phyloP scores from a whole-genome alignment of 192 early-diverging fungal genomes.

The Funneliformis geosporum region DNA sequence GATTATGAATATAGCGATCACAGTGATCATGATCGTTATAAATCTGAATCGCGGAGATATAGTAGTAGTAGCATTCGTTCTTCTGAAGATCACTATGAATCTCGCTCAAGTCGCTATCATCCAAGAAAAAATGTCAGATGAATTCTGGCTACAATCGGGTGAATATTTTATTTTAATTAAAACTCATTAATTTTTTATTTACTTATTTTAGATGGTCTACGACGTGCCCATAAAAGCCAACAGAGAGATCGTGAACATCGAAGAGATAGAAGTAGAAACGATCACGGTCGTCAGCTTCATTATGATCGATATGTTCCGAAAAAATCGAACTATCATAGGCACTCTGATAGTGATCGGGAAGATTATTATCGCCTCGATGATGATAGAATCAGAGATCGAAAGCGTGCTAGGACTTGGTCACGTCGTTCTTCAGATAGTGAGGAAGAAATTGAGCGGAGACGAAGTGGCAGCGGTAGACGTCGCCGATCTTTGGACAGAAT shows the following conservation, averaged over 20 bases:
- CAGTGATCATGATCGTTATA: background rate
- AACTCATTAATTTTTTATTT: no score
- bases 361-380: background rate
- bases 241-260: slow-evolving; percentile 14
- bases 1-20: background rate
- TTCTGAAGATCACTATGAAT: slow-evolving; percentile 16
- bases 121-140: background rate
- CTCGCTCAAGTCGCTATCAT: slow-evolving; percentile 1
- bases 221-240: background rate
- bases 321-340: slow-evolving; percentile 1
- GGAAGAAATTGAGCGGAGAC: background rate
- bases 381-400: background rate
- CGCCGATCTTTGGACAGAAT: background rate
- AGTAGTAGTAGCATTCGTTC: slow-evolving; percentile 12
- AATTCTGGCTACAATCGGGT: no score
- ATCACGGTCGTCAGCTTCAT: background rate
- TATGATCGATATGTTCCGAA: slow-evolving; percentile 23
- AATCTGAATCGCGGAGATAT: background rate
- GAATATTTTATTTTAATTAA: no score
- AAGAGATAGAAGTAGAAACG: background rate
- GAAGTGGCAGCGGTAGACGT: background rate
- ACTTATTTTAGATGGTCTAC: no score
- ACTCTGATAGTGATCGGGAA: slow-evolving; percentile 11
- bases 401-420: slow-evolving; percentile 12
- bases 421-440: slow-evolving; percentile 24